Evolutionary conservation across 257 asterid genomes (phyloP).

Genomic region (Echium plantagineum): DNA sequence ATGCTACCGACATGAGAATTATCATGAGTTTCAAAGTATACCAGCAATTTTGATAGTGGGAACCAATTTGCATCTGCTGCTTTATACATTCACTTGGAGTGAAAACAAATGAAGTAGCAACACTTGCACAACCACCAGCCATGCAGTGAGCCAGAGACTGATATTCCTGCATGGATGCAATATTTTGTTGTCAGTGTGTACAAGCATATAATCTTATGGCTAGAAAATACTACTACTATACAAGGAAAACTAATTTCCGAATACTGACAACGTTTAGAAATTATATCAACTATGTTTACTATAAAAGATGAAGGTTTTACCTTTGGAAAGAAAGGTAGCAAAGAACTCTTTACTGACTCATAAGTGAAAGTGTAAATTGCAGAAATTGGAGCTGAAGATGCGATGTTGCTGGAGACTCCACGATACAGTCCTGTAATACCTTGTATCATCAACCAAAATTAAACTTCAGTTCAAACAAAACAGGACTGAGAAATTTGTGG

Average conservation of each 20-base stretch:
- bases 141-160: slow-evolving; percentile 77
- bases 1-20: background rate
- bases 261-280: background rate
- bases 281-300: background rate
- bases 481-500: background rate
- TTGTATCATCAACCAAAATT: slow-evolving; percentile 18
- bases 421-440: slow-evolving; percentile 82
- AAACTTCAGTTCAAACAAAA: background rate
- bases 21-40: slow-evolving; percentile 19
- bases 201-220: background rate
- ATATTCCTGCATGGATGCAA: slow-evolving; percentile 40
- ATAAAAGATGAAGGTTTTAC: slow-evolving; percentile 23
- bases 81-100: slow-evolving; percentile 93
- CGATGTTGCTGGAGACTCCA: slow-evolving; percentile 77
- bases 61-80: slow-evolving; percentile 97
- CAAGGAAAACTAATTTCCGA: background rate
- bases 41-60: slow-evolving; percentile 79
- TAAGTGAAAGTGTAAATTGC: slow-evolving; percentile 90
- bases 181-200: background rate
- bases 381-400: slow-evolving; percentile 89
- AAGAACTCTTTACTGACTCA: slow-evolving; percentile 66
- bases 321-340: slow-evolving; percentile 72
- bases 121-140: slow-evolving; percentile 89
- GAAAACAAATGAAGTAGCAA: slow-evolving; percentile 88
- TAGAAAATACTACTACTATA: background rate